These are phyloP conservation scores for Gonapodya prolifera DNA, from an alignment of 192 early-diverging fungal species.

Conservation along the genomic window DNA sequence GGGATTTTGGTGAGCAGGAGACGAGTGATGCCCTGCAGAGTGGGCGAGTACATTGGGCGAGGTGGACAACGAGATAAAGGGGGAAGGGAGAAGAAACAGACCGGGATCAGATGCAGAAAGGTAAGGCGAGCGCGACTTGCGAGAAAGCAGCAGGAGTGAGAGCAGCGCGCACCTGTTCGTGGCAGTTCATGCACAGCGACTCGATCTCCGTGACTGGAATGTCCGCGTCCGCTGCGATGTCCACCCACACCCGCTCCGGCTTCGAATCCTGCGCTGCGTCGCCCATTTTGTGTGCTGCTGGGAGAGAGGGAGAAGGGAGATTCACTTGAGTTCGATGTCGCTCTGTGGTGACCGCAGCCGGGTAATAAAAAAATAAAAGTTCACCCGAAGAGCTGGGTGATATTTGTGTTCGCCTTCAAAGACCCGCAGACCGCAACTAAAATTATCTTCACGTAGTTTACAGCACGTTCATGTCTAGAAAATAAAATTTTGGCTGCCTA, in stretches of 20 bases:
- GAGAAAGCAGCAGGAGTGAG: constrained; percentile 15
- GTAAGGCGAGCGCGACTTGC: not conserved
- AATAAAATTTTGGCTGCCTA: too few relatives aligned
- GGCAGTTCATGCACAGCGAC: constrained; percentile 80
- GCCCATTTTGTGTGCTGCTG: too few relatives aligned
- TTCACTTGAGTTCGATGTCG: too few relatives aligned
- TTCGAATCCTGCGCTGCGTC: not conserved
- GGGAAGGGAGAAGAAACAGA: not conserved
- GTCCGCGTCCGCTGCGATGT: constrained; percentile 39
- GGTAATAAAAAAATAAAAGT: too few relatives aligned
- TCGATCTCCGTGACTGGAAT: constrained; percentile 73
- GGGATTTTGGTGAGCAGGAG: constrained; percentile 82
- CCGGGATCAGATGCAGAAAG: not conserved
- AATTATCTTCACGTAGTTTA: too few relatives aligned
- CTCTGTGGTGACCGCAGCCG: too few relatives aligned
- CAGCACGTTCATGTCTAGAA: too few relatives aligned
- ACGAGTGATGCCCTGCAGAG: constrained; percentile 59
- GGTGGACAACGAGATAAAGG: not conserved
- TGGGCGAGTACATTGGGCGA: not conserved
- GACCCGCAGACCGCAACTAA: too few relatives aligned
- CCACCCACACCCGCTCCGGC: constrained; percentile 39
- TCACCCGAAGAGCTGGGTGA: too few relatives aligned
- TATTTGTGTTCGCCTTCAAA: too few relatives aligned
- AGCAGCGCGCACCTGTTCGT: constrained; percentile 39
- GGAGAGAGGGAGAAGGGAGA: too few relatives aligned